A percentile compares a stretch with the other conserved stretches of the same genome.
phyloP scores from a whole-genome alignment of 257 asterid genomes.

The Ocimum tenuiflorum region DNA sequence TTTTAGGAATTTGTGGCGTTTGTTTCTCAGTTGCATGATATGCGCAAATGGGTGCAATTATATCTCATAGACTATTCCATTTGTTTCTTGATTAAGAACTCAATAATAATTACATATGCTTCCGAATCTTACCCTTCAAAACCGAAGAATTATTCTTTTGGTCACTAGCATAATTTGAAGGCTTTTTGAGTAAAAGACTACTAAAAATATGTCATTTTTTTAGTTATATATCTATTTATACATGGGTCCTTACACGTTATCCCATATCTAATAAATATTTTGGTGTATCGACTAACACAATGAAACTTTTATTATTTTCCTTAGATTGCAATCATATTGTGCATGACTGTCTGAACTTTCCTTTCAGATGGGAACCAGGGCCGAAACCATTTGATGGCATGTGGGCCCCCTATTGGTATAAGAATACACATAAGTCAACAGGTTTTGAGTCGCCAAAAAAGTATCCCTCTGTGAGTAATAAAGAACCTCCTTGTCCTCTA shows the following conservation, averaged over 20 bases:
- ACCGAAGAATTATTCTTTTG: neutral
- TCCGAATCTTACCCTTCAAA: neutral
- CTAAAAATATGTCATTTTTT: neutral
- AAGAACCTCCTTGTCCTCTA: neutral
- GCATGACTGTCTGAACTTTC: conserved; percentile 17
- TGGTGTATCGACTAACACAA: neutral
- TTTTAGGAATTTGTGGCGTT: neutral
- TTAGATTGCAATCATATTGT: neutral
- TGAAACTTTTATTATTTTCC: neutral
- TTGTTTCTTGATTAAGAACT: neutral
- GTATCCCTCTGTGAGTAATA: conserved; percentile 52
- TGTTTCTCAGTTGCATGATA: neutral
- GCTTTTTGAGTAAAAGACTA: neutral
- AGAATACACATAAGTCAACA: conserved; percentile 50
- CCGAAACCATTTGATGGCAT: conserved; percentile 70
- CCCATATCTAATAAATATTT: neutral
- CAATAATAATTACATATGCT: neutral
- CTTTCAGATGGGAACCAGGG: conserved; percentile 77
- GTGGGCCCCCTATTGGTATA: conserved; percentile 84
- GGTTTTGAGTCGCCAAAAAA: conserved; percentile 45
- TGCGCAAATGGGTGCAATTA: neutral
- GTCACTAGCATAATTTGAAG: neutral
- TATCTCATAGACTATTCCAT: neutral
- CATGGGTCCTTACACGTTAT: neutral
- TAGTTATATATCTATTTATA: neutral